phyloP scores from a whole-genome alignment of 2,329 filamentous ascomycete species.

The Aspergillus melleus region DNA sequence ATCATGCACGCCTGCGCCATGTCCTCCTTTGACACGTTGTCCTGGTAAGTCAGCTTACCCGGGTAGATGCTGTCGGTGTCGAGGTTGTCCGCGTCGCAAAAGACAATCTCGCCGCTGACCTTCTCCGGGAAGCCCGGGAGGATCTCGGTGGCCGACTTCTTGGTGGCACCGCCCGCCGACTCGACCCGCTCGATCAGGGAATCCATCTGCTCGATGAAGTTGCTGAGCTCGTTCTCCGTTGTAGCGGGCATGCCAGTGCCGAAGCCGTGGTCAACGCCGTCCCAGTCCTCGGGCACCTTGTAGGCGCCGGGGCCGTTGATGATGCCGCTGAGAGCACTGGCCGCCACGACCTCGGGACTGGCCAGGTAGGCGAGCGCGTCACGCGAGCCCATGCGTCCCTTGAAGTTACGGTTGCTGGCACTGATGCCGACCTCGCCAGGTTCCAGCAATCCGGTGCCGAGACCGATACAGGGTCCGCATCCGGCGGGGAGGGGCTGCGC shows the following conservation, averaged over 20 bases:
- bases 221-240: slow-evolving; percentile 70
- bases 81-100: slow-evolving; percentile 82
- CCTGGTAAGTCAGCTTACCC: slow-evolving; percentile 89
- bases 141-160: slow-evolving; percentile 59
- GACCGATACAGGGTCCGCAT: slow-evolving; percentile 84
- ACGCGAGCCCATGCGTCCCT: slow-evolving; percentile 81
- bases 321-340: slow-evolving; percentile 68
- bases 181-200: slow-evolving; percentile 58
- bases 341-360: slow-evolving; percentile 88
- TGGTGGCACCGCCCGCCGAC: slow-evolving; percentile 4
- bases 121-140: slow-evolving; percentile 83
- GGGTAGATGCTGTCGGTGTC: slow-evolving; percentile 94
- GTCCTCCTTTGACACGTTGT: slow-evolving; percentile 70
- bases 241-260: slow-evolving; percentile 59
- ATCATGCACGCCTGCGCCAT: slow-evolving; percentile 93
- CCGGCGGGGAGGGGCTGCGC: slow-evolving; percentile 69
- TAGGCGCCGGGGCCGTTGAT: slow-evolving; percentile 73
- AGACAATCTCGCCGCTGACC: slow-evolving; percentile 88
- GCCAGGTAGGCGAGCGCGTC: slow-evolving; percentile 82
- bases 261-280: slow-evolving; percentile 60
- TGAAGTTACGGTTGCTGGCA: slow-evolving; percentile 86
- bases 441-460: slow-evolving; percentile 77
- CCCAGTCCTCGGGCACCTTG: slow-evolving; percentile 68
- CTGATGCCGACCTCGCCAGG: slow-evolving; percentile 83
- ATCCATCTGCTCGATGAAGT: slow-evolving; percentile 69